Conservation (phyloP, 345 rosid genomes). For the Tarenaya hassleriana region DNA sequence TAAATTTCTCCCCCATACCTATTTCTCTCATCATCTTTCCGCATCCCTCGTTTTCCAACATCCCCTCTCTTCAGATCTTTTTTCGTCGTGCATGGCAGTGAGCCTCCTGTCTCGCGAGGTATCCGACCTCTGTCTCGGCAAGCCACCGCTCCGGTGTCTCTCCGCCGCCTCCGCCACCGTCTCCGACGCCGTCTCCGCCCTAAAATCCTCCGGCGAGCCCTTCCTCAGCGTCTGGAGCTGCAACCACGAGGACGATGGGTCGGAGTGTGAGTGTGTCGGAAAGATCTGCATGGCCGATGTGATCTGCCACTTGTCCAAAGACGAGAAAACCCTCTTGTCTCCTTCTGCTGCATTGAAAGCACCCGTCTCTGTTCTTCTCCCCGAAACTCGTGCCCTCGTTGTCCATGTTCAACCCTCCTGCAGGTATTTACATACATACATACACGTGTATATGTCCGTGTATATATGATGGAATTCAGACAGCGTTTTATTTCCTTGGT, state of each 20-base stretch:
- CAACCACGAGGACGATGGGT: constrained; percentile 26
- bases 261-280: constrained; percentile 50
- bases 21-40: no score
- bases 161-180: constrained; percentile 49
- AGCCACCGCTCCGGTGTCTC: constrained; percentile 73
- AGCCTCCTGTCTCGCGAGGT: constrained; percentile 50
- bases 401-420: constrained; percentile 63
- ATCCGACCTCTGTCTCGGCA: constrained; percentile 91
- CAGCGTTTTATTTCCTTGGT: no score
- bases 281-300: constrained; percentile 64
- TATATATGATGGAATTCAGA: no score
- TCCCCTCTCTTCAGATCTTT: no score
- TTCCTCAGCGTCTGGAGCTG: constrained; percentile 75
- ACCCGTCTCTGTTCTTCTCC: constrained; percentile 58
- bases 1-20: no score
- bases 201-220: constrained; percentile 48
- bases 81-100: no score
- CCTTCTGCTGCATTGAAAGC: constrained; percentile 42
- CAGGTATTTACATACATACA: constrained; percentile 63
- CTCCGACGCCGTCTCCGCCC: constrained; percentile 52
- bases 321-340: constrained; percentile 42
- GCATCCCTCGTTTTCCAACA: no score
- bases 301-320: constrained; percentile 43
- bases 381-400: constrained; percentile 36
- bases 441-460: no score